Conservation (phyloP, 1,284 basidiomycete species). For the Malassezia restricta region DNA sequence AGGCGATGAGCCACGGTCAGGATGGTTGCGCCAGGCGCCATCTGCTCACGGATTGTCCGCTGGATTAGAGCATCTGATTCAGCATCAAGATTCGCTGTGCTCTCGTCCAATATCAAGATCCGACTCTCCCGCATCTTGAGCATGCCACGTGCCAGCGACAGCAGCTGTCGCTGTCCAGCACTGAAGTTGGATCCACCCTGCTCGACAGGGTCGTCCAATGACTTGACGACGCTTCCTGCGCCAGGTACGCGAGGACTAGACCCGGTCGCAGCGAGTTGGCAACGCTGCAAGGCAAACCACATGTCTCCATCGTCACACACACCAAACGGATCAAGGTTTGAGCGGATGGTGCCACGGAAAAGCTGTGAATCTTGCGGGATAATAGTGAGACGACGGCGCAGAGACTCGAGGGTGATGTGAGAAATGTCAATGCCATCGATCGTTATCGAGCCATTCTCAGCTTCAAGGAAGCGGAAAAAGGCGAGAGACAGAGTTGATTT, state of each 20-base stretch:
- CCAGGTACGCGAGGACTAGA: constrained; percentile 21
- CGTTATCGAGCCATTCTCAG: constrained; percentile 62
- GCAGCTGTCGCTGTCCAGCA: constrained; percentile 52
- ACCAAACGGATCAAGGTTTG: constrained; percentile 55
- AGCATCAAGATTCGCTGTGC: constrained; percentile 48
- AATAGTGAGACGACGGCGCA: constrained; percentile 68
- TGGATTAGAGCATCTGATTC: constrained; percentile 50
- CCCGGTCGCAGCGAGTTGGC: constrained; percentile 45
- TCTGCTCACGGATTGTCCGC: constrained; percentile 48
- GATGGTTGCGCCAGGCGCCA: constrained; percentile 47
- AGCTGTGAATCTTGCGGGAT: constrained; percentile 69
- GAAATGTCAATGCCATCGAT: constrained; percentile 83
- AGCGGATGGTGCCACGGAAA: constrained; percentile 40
- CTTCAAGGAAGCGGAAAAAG: constrained; percentile 90
- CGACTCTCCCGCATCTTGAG: constrained; percentile 49
- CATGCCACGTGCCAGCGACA: constrained; percentile 52
- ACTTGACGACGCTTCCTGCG: constrained; percentile 49
- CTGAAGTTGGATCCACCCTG: constrained; percentile 51
- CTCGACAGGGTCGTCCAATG: constrained; percentile 50
- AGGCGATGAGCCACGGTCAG: constrained; percentile 57
- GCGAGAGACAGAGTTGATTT: constrained; percentile 81
- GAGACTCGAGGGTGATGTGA: constrained; percentile 70
- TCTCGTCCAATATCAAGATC: constrained; percentile 53
- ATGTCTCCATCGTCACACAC: constrained; percentile 59
- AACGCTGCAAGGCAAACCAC: constrained; percentile 51